Conservation (phyloP, 768 basidiomycete species). For the Mycena floridula region DNA sequence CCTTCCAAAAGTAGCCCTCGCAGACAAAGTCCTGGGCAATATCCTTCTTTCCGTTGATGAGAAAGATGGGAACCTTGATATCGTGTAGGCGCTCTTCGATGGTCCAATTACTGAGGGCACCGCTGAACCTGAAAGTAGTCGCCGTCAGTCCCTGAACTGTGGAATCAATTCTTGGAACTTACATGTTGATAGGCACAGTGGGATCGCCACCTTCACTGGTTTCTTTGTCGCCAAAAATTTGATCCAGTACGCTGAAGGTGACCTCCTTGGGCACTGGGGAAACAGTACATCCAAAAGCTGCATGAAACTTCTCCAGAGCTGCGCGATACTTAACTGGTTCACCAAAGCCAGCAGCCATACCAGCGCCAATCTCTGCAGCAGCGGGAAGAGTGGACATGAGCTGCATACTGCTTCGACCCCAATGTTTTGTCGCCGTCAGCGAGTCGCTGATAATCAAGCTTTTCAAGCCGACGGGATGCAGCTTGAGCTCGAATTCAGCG, state of each 20-base stretch:
- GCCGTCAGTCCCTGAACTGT: not conserved
- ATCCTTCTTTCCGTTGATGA: constrained; percentile 20
- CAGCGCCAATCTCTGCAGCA: not conserved
- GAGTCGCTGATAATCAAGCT: constrained; percentile 38
- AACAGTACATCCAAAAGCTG: not conserved
- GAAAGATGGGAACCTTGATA: not conserved
- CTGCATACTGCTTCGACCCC: constrained; percentile 13
- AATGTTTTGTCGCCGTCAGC: constrained; percentile 38
- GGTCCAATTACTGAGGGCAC: not conserved
- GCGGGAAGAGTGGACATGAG: not conserved
- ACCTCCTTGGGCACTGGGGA: constrained; percentile 5
- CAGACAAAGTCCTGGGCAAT: constrained; percentile 23
- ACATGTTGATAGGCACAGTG: constrained; percentile 29
- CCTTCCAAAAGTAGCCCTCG: constrained; percentile 21
- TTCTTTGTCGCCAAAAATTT: constrained; percentile 26
- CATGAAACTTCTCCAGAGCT: constrained; percentile 5
- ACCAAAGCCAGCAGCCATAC: not conserved
- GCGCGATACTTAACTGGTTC: constrained; percentile 20
- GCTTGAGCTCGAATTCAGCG: constrained; percentile 24
- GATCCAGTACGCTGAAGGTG: constrained; percentile 21
- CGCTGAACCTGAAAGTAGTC: not conserved
- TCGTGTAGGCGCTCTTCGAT: not conserved
- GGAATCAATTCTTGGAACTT: not conserved
- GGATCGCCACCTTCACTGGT: not conserved
- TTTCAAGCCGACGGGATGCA: constrained; percentile 38